Conservation (phyloP, 2,329 filamentous ascomycete genomes). For the Fusarium redolens region DNA sequence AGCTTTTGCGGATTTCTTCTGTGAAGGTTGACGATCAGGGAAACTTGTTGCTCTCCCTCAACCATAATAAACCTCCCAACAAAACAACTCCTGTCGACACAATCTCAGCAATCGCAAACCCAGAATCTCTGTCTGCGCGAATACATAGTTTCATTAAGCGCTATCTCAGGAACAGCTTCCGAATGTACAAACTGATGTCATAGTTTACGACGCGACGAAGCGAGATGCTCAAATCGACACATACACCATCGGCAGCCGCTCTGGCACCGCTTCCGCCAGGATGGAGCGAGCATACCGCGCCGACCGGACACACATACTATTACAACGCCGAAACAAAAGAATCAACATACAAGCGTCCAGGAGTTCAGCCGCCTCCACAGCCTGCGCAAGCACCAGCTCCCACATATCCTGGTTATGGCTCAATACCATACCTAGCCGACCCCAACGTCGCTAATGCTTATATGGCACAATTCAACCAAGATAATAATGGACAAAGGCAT, state of each 20-base stretch:
- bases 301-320: slow-evolving; percentile 88
- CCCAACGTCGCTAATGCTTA: slow-evolving; percentile 70
- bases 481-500: slow-evolving; percentile 51
- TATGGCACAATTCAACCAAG: slow-evolving; percentile 64
- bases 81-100: background rate
- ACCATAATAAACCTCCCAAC: background rate
- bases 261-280: slow-evolving; percentile 76
- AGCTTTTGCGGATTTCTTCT: slow-evolving; percentile 25
- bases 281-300: slow-evolving; percentile 95
- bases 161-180: too few species aligned
- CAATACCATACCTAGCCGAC: slow-evolving; percentile 59
- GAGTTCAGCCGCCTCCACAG: slow-evolving; percentile 41
- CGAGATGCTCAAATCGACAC: slow-evolving; percentile 81
- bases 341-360: slow-evolving; percentile 88
- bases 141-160: background rate
- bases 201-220: slow-evolving; percentile 17
- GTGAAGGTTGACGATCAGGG: background rate
- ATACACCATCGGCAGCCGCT: slow-evolving; percentile 65
- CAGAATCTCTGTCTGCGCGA: background rate
- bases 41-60: background rate
- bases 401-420: slow-evolving; percentile 42
- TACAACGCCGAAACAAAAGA: slow-evolving; percentile 85
- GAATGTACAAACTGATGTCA: slow-evolving; percentile 15
- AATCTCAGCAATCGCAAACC: background rate
- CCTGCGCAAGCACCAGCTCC: slow-evolving; percentile 48